phyloP scores from a whole-genome alignment of 768 basidiomycete genomes.

The Tulasnella sp. region DNA sequence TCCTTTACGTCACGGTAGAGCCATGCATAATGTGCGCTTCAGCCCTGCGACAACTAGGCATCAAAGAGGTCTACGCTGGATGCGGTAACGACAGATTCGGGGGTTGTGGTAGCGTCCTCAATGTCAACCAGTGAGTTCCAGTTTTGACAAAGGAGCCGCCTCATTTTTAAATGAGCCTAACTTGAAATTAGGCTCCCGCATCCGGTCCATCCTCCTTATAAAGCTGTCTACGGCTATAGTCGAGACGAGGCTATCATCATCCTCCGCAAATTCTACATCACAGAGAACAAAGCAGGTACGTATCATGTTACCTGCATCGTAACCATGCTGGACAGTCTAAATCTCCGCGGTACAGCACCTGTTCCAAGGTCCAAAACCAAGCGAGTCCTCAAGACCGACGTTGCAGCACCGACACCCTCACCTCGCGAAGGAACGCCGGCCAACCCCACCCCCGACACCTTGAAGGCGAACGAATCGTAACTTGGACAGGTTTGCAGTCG shows the following conservation, averaged over 20 bases:
- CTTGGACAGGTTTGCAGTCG: no score
- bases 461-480: no score
- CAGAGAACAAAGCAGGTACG: constrained; percentile 86
- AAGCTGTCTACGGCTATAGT: constrained; percentile 68
- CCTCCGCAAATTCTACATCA: constrained; percentile 82
- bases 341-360: constrained; percentile 56
- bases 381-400: constrained; percentile 79
- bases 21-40: constrained; percentile 99
- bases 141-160: no score
- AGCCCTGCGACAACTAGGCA: constrained; percentile 88
- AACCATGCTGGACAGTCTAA: constrained; percentile 25
- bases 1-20: constrained; percentile 96
- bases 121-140: constrained; percentile 71
- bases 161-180: not conserved
- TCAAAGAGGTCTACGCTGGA: constrained; percentile 85
- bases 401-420: constrained; percentile 35
- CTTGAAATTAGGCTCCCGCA: constrained; percentile 59
- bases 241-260: constrained; percentile 85
- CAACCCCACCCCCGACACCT: not conserved
- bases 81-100: constrained; percentile 96
- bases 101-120: constrained; percentile 90
- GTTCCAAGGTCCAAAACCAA: constrained; percentile 82
- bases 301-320: constrained; percentile 25
- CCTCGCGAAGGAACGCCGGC: not conserved
- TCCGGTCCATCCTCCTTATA: constrained; percentile 68